phyloP scores from a whole-genome alignment of 208 protist genomes.

The Porcisia deanei region DNA sequence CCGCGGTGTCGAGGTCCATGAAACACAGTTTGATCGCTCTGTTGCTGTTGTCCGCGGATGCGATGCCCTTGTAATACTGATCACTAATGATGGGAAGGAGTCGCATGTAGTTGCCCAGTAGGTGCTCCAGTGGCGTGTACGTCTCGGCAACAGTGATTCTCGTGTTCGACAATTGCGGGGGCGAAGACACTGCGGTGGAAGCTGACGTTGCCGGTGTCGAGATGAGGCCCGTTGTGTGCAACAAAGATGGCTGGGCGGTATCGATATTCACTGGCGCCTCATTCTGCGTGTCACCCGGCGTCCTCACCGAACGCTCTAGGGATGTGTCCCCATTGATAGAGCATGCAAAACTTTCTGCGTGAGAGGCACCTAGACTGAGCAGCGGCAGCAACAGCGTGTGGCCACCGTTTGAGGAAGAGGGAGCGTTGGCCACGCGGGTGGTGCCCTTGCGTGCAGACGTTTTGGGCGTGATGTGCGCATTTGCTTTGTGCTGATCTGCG shows the following conservation, averaged over 20 bases:
- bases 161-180: neutral
- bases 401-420: neutral
- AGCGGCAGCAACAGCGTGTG: constrained; percentile 1
- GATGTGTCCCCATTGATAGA: neutral
- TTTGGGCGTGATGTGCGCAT: neutral
- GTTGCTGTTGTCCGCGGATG: constrained; percentile 20
- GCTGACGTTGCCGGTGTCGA: neutral
- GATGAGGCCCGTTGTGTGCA: neutral
- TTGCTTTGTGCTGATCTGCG: neutral
- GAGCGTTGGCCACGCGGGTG: neutral
- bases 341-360: neutral
- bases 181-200: neutral
- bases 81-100: constrained; percentile 65
- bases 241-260: neutral
- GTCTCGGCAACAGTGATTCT: neutral
- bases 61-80: constrained; percentile 65
- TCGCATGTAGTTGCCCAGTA: constrained; percentile 53
- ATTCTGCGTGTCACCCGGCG: neutral
- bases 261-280: neutral
- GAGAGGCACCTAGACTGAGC: neutral
- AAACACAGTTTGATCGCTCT: constrained; percentile 44
- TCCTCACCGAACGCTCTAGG: neutral
- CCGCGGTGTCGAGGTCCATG: constrained; percentile 63
- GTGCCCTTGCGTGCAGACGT: neutral
- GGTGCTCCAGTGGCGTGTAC: constrained; percentile 21